A percentile compares a stretch with the other conserved stretches of the same genome.
Conservation (phyloP, 2,329 filamentous ascomycete genomes). For the Neonectria hederae region DNA sequence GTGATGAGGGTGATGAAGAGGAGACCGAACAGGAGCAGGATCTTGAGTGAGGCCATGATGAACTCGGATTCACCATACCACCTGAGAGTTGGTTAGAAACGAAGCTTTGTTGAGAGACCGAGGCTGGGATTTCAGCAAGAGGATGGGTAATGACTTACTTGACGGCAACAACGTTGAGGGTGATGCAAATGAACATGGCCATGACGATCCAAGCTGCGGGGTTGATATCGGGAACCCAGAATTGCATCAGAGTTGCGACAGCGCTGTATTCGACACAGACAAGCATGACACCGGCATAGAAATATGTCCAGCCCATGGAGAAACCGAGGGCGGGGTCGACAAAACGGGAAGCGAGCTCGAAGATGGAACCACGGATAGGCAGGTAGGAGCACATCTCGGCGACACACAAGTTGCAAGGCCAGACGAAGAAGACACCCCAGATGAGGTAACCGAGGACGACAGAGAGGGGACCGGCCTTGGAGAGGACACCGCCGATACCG, state of each 20-base stretch:
- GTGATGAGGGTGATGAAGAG: constrained; percentile 72
- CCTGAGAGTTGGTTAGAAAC: constrained; percentile 23
- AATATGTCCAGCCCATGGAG: constrained; percentile 63
- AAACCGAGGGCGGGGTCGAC: constrained; percentile 68
- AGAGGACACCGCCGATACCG: constrained; percentile 55
- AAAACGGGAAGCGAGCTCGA: constrained; percentile 64
- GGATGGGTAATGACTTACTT: constrained; percentile 46
- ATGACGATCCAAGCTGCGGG: constrained; percentile 60
- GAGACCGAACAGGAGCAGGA: constrained; percentile 61
- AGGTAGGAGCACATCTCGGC: constrained; percentile 68
- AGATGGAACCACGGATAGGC: constrained; percentile 63
- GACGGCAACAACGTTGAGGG: constrained; percentile 59
- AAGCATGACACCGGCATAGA: constrained; percentile 57
- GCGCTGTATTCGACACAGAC: constrained; percentile 57
- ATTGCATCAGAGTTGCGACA: constrained; percentile 56
- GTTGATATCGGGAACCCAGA: constrained; percentile 54
- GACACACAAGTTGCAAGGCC: constrained; percentile 57
- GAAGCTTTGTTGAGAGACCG: too few species aligned
- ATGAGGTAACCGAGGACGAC: constrained; percentile 56
- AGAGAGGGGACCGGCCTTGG: constrained; percentile 54
- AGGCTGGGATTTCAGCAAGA: neutral
- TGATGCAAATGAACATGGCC: constrained; percentile 55
- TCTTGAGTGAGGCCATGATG: constrained; percentile 67
- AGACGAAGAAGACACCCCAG: constrained; percentile 56
- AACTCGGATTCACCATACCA: constrained; percentile 57